Conservation (phyloP, 805 yeast species). For the Scheffersomyces amazonensis region DNA sequence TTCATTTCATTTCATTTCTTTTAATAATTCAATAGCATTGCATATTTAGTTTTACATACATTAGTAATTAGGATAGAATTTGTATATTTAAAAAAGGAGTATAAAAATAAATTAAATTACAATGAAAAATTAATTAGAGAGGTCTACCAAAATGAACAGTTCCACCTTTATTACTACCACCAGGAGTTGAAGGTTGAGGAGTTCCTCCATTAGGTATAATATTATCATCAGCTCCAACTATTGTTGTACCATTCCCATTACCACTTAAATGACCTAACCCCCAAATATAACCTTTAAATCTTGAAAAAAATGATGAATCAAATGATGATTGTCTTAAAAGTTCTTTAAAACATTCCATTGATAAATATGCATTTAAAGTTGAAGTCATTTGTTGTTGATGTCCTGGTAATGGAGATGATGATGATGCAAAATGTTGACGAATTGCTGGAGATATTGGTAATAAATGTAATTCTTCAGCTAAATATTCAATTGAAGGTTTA, state of each 20-base stretch:
- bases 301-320: slow-evolving; percentile 20
- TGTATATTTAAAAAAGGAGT: background rate
- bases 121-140: slow-evolving; percentile 5
- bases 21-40: too few species aligned
- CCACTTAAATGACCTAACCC: slow-evolving; percentile 39
- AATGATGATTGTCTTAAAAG: slow-evolving; percentile 30
- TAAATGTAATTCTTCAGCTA: slow-evolving; percentile 66
- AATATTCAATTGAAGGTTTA: slow-evolving; percentile 53
- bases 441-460: slow-evolving; percentile 57
- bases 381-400: slow-evolving; percentile 40
- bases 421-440: slow-evolving; percentile 33
- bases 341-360: slow-evolving; percentile 65
- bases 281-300: slow-evolving; percentile 50
- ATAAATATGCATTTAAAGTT: slow-evolving; percentile 60
- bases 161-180: slow-evolving; percentile 16
- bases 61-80: background rate
- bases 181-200: slow-evolving; percentile 23
- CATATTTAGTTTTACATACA: background rate
- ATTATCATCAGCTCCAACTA: background rate
- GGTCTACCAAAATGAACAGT: slow-evolving; percentile 31
- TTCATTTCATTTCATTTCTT: too few species aligned
- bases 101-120: slow-evolving; percentile 1
- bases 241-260: slow-evolving; percentile 4
- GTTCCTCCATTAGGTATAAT: slow-evolving; percentile 1
- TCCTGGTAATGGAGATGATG: slow-evolving; percentile 16